Evolutionary conservation across 371 early-diverging fungal species (phyloP).

Genomic region (Scutellospora calospora): DNA sequence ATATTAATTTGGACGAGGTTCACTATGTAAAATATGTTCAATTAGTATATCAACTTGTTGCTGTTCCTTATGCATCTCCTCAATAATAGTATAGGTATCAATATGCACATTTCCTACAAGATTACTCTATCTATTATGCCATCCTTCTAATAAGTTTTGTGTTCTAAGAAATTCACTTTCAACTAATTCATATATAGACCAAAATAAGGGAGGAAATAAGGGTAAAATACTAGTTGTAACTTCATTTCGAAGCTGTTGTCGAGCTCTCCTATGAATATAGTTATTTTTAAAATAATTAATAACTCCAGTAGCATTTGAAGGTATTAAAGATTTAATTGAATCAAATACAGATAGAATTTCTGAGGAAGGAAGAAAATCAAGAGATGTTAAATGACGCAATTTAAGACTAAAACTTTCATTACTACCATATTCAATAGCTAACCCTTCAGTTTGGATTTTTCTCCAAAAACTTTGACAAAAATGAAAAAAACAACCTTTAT

Average conservation of each 20-base stretch:
- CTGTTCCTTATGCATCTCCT: neutral
- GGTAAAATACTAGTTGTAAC: neutral
- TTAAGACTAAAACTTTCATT: neutral
- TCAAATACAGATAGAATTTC: neutral
- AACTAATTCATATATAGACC: neutral
- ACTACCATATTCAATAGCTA: constrained; percentile 4
- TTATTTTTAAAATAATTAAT: constrained; percentile 3
- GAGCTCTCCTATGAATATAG: neutral
- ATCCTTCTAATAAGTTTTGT: neutral
- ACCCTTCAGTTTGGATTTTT: neutral
- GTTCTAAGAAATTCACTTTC: neutral
- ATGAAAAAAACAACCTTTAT: constrained; percentile 9
- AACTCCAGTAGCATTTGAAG: neutral
- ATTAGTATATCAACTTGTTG: neutral
- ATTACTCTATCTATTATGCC: neutral
- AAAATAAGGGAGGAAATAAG: neutral
- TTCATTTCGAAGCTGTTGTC: neutral
- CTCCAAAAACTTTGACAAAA: neutral
- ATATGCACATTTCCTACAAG: neutral
- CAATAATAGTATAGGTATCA: neutral
- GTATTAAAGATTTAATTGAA: neutral
- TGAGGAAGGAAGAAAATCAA: neutral
- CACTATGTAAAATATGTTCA: neutral
- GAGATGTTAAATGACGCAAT: neutral
- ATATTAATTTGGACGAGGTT: neutral